A percentile compares a stretch with the other conserved stretches of the same genome.
Evolutionary conservation across 352 stramenopile species (phyloP).

Genomic region (Phytophthora pinifolia): DNA sequence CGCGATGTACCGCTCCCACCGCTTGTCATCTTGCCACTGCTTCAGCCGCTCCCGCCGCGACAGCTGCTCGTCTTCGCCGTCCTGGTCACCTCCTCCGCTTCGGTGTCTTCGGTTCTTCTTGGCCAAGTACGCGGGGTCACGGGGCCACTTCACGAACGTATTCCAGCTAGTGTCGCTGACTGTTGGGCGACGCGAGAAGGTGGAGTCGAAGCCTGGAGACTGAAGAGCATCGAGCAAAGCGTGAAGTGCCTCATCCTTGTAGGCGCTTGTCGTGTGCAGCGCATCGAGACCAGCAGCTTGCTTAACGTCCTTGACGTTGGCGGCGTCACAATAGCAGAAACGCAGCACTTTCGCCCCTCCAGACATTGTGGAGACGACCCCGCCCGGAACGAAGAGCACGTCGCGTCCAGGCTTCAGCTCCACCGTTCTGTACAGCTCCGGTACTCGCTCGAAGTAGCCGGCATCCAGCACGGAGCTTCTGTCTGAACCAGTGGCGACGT

Average conservation of each 20-base stretch:
- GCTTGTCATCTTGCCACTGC: constrained; percentile 76
- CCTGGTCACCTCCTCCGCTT: constrained; percentile 17
- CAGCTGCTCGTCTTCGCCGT: constrained; percentile 43
- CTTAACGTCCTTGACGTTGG: constrained; percentile 76
- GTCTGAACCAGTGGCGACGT: constrained; percentile 8
- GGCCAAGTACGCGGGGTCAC: constrained; percentile 38
- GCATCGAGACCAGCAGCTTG: constrained; percentile 46
- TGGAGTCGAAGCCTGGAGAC: constrained; percentile 54
- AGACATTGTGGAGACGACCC: constrained; percentile 27
- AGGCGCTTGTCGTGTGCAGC: constrained; percentile 36
- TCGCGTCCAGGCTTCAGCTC: constrained; percentile 24
- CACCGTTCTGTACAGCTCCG: constrained; percentile 15
- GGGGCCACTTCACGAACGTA: constrained; percentile 68
- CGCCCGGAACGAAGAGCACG: constrained; percentile 62
- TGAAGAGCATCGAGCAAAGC: constrained; percentile 48
- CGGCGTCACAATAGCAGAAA: constrained; percentile 75
- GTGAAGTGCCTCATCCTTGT: constrained; percentile 19
- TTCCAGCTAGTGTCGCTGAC: constrained; percentile 39
- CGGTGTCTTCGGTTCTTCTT: constrained; percentile 41
- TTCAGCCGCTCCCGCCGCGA: constrained; percentile 77
- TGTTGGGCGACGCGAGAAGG: constrained; percentile 49
- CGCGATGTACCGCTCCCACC: constrained; percentile 65
- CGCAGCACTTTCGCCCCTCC: constrained; percentile 33
- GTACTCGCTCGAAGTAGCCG: constrained; percentile 19
- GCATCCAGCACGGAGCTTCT: constrained; percentile 22